Base-by-base conservation (phyloP, 768 basidiomycete species). In the Mycena filopes region DNA sequence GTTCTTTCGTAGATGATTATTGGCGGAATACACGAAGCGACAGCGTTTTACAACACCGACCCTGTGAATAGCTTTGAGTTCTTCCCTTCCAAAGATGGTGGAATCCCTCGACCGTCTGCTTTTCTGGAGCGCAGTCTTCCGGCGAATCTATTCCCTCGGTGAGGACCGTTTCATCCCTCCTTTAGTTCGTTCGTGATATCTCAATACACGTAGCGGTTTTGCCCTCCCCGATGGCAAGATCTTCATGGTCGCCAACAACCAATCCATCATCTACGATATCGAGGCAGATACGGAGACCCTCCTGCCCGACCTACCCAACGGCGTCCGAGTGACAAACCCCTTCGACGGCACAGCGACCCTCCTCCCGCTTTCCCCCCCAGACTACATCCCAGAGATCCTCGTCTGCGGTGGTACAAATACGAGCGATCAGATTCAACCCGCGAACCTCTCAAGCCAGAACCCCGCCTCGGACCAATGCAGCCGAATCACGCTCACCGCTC, bases 361-460 rank as follows among this genome's bases (percentile, higher is more conserved):
- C 1, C 63, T 68, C 12, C 65, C 70, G 15, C 65, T 69, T 23
- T 67, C 68, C 23, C 65, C 65, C 6, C 67, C 67, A 7, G 23
- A 36, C 2, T 66, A 60, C 36, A 60, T 57, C 29, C 63, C 64
- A 3, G 69, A 72, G 42, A 60, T 72, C 25, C 38, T 72, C 2
- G 67, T 66, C 16, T 72, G 71, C 59, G 71, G 69, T 9, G 69
- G 71, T 11, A 45, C 71, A 10, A 58, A 55, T 23, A 66, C 21
- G 7, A 63, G 59, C 56, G 67, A 68, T 25, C 31, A 78, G 57
- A 77, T 76, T 38, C 74, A 74, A 45, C 76, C 74, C 68, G 77
- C 77, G 2, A 81, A 87, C 31, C 84, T 87, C 49, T 74, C 77
- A 53, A 81, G 84, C 6, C 89, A 89, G 74, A 85, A 86, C 25